Conservation (phyloP, 805 yeast genomes). For the Candida takata region DNA sequence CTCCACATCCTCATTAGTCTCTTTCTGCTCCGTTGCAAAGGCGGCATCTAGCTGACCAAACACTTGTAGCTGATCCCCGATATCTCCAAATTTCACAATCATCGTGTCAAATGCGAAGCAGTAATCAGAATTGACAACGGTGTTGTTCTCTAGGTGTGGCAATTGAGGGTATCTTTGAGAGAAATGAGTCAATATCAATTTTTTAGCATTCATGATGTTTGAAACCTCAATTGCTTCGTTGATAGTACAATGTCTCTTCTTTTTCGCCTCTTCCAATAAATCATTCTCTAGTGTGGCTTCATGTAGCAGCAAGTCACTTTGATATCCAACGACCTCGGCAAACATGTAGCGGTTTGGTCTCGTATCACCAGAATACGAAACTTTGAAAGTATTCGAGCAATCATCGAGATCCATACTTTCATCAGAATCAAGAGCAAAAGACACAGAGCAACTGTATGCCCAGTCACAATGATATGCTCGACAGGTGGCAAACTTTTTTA, state of each 20-base stretch:
- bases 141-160: constrained; percentile 30
- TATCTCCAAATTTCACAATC: constrained; percentile 39
- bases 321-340: constrained; percentile 51
- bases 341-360: constrained; percentile 65
- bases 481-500: constrained; percentile 47
- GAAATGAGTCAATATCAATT: constrained; percentile 80
- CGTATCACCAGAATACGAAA: constrained; percentile 93
- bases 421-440: constrained; percentile 30
- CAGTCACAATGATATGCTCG: constrained; percentile 80
- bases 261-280: constrained; percentile 66
- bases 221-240: constrained; percentile 77
- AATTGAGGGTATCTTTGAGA: constrained; percentile 78
- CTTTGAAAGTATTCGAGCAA: constrained; percentile 39
- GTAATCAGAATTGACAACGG: constrained; percentile 27
- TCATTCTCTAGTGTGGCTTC: constrained; percentile 90
- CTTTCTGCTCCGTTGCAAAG: constrained; percentile 25
- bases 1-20: constrained; percentile 13
- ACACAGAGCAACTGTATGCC: constrained; percentile 64
- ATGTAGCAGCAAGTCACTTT: constrained; percentile 74
- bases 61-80: constrained; percentile 30
- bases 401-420: constrained; percentile 8
- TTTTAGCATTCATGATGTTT: constrained; percentile 61
- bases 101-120: constrained; percentile 64
- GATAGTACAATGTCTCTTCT: constrained; percentile 82
- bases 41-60: constrained; percentile 25